Evolutionary conservation across 768 basidiomycete species (phyloP), one percentile per base, ranked within the genome.

Genomic region (Amylocystis lapponica): DNA sequence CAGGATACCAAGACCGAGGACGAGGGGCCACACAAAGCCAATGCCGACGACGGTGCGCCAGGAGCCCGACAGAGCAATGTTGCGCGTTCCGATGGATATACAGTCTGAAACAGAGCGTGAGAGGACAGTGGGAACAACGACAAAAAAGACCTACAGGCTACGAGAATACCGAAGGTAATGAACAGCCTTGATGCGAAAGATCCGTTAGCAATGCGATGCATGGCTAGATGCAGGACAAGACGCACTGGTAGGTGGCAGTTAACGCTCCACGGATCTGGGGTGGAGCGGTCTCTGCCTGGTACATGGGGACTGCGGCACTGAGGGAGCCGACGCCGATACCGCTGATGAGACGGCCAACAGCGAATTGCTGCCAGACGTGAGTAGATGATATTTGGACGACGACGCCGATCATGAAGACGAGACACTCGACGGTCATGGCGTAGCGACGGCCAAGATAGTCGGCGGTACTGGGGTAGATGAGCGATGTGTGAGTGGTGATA

Each of bases 281-380:
- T 11, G 85, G 86, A 0, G 82, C 83, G 0, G 79, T 80, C 60
- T 86, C 83, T 8, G 81, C 79, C 71, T 83, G 78, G 58, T 81
- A 85, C 71, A 83, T 79, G 0, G 82, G 83, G 0, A 85, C 80
- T 7, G 76, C 80, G 25, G 81, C 79, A 32, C 76, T 78, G 5
- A 85, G 70, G 0, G 74, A 79, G 27, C 86, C 84, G 19, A 86
- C 78, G 30, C 76, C 83, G 26, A 86, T 56, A 38, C 86, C 85
- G 36, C 76, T 70, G 46, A 86, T 61, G 34, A 83, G 67, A 21
- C 83, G 74, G 11, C 83, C 83, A 29, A 84, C 67, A 31, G 78
- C 75, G 50, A 84, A 67, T 61, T 87, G 85, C 32, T 75, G 72
- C 84, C 84, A 87, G 1, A 69, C 63, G 39, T 58, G 43, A 13